Base-by-base conservation (phyloP, 1,284 basidiomycete species). In the Ustilago tritici region DNA sequence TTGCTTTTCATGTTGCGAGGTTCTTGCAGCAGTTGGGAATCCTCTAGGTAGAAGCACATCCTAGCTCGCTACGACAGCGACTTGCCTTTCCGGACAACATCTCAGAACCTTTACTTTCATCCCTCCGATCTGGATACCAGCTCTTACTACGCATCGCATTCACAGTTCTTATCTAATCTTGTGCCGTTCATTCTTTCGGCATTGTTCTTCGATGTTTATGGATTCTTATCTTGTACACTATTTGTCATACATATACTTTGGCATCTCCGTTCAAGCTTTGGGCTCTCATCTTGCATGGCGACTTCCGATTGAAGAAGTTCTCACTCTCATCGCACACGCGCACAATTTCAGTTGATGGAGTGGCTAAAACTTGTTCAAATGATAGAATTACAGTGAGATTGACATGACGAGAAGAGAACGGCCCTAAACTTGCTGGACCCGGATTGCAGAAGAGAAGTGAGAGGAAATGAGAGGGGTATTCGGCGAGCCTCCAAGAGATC, bases 11-110 rank as follows among this genome's bases (percentile, higher is more conserved):
- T 12, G 8, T 76, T 2, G 74, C 47, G 5, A 47, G 31, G 19
- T 23, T 71, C 14, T 46, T 76, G 19, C 55, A 64, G 23, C 54
- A 56, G 1, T 38, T 71, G 14, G 69, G 74, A 40, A 57, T 76
- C 15, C 11, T 72, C 17, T 73, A 56, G 46, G 11, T 36, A 8
- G 23, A 49, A 0, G 17, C 17, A 15, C 34, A 10, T 19, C 23
- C 35, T 40, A 5, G 19, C n/a, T 28, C 17, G 35, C 31, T 31
- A 15, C 14, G n/a, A 46, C 49, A 32, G 49, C 49, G 6, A 19
- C 28, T 19, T 12, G 49, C 4, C 10, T 17, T 10, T 10, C 15
- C 2, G 38, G 10, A 17, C 10, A 17, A 2, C 38, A 40, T 17
- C 38, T 40, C 38, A 40, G 15, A 32, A 35, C 11, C 4, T 43